Evolutionary conservation across 129 eudicot genomes (phyloP), one percentile per base, ranked within the genome.

Genomic region (Helichrysum umbraculigerum): DNA sequence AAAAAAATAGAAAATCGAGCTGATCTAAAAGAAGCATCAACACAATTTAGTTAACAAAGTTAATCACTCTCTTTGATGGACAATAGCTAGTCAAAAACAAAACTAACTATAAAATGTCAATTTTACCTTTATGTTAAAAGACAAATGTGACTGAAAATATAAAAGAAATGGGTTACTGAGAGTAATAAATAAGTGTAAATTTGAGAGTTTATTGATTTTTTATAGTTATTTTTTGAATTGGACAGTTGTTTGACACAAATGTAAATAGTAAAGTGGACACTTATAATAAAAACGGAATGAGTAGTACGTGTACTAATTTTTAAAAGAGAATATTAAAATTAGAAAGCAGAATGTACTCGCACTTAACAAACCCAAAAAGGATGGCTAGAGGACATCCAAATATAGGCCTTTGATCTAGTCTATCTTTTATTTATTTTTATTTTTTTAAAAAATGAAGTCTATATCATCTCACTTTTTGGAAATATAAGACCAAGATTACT

Each of bases 381-480:
- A 8, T 60, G 2, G 66, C 6, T 25, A 25, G 7, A 22, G 32
- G 2, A 60, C 66, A 22, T 22, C 65, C 65, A 60, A 22, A 10
- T 22, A 60, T 25, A 60, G 64, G 34, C 34, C 66, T 59, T 60
- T 60, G 66, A 60, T 60, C 66, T 7, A 10, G 34, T 22, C 66
- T 22, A 59, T 17, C 34, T 25, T 60, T 58, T n/a, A 62, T 76
- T 81, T 69, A 66, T 75, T 10, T 41, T 41, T 41, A 41, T 8
- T 9, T 9, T 8, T 8, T 39, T 1, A 81, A 61, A 7, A 60
- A 74, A 75, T 70, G 70, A 75, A 68, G 64, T 75, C 80, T 81
- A 47, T 47, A 47, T 47, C n/a, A 47, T 17, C 54, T 47, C n/a
- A 47, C n/a, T 5, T 47, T 47, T 47, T 47, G 54, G 5, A 47